Base-by-base conservation (phyloP, 164 flowering plant genomes). In the Vitis labrusca region DNA sequence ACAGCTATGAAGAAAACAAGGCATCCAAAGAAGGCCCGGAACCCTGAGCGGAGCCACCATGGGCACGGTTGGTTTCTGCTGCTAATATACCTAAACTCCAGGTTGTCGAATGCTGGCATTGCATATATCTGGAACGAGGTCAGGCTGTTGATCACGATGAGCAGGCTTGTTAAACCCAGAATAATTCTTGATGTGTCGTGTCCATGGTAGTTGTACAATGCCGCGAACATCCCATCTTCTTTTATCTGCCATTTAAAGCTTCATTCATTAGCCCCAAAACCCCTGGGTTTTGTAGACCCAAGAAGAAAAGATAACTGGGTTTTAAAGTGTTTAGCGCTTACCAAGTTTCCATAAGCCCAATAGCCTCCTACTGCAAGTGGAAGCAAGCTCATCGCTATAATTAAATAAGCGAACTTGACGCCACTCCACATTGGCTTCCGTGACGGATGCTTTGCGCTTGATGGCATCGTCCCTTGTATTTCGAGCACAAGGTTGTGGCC, bases 401-500 rank as follows among this genome's bases (percentile, higher is more conserved):
- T 63, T 5, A 79, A 23, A 59, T 88, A 88, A 8, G 91, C 80
- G 16, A 80, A 64, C 68, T 78, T 78, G 30, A 81, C 85, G 14
- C 88, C 91, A 79, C 65, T 81, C 91, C 91, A 87, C 91, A 87
- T 87, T 23, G 89, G 82, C 50, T 69, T 27, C 3, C 74, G 74
- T 1, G 86, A 84, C 15, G 89, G 91, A 12, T 84, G 60, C 73
- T 84, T 82, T 12, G 13, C n/a, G 66, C 73, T 79, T 0, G 86
- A 82, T 47, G 86, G 88, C 91, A 88, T 81, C 9, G 91, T 88
- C 55, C 86, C 89, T 89, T 86, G 90, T 50, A 86, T 83, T 72
- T 86, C 77, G 48, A 78, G 88, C 16, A 83, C 83, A 51, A 92
- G 84, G 78, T 92, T 92, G 77, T 92, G 98, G 54, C 98, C 98